Base-by-base conservation (phyloP, 345 rosid genomes). In the Trapa incisa region DNA sequence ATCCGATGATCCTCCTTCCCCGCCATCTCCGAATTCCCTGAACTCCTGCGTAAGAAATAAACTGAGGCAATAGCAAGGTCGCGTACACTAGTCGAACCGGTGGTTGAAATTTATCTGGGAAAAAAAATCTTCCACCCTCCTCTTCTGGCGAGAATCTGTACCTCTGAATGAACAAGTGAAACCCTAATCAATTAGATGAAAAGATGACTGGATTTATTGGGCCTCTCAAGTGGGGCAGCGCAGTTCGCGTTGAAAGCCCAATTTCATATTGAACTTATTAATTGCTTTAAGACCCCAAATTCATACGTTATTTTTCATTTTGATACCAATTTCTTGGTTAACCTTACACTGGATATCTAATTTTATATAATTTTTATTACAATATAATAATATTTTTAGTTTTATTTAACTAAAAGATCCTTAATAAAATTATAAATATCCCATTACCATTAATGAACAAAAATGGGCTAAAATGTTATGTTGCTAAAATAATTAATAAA, bases 1-100 rank as follows among this genome's bases (percentile, higher is more conserved):
- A 94, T 87, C 42, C 96, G 79, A 74, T 87, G 73, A 22, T 89
- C 97, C 65, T 94, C 96, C 80, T 86, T 89, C 48, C 84, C 82
- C 1, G 89, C 84, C 96, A 89, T 90, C 64, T 72, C 80, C 73
- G 68, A 38, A 61, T 72, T 63, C 74, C 50, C 47, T 29, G 5
- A 43, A 43, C 22, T 22, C 37, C 50, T 56, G 58, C 38, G 29
- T 17, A 50, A 52, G 41, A 16, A 33, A 50, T 15, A 13, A 58
- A 37, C 67, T 4, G 37, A 13, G 38, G 16, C 9, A 41, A 50
- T 47, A 33, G 41, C 9, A 35, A 57, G 5, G 10, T 50, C 54
- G 5, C 22, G n/a, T 22, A 22, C n/a, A 50, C 54, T 1, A 3
- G 54, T 50, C 16, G 17, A 54, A 22, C 35, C 60, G 8, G 9